Evolutionary conservation across 495 filamentous ascomycete species (phyloP), one percentile per base, ranked within the genome.

Genomic region (Daldinia concentrica): DNA sequence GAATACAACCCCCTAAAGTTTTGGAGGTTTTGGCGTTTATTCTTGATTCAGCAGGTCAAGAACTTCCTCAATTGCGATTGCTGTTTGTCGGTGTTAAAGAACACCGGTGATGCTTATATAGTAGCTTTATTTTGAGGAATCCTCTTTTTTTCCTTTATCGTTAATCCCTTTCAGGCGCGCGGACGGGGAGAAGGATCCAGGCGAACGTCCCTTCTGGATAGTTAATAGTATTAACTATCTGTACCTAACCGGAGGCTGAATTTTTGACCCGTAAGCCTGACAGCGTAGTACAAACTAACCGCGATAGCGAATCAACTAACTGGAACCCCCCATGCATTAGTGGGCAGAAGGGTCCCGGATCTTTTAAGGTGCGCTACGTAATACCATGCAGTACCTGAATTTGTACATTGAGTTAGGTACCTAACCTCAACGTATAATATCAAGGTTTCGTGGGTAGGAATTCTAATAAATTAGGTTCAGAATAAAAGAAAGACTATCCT

Each of bases 181-280:
- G n/a, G 32, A 52, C 50, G 41, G 58, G 54, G 63, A 64, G 59
- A 34, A 64, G 55, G 45, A 60, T 67, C 55, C 45, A 27, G 69
- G 51, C 32, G 39, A 62, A 39, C 24, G 50, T 41, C 30, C 45
- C 64, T 66, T 71, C 52, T 26, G 48, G 45, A 67, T 63, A 45
- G 36, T 59, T 50, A 58, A 39, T 68, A 61, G 22, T 34, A 34
- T 32, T 37, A 11, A 57, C 62, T 52, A 48, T 63, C 52, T 71
- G 69, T 72, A 72, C 64, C 61, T 73, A 68, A 69, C 65, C 66
- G 66, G 71, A 73, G 71, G 71, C 71, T 73, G 66, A 73, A 66
- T 58, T 73, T 73, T 73, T 63, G 71, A 45, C 62, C 61, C 60
- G 62, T 66, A 69, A 63, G 71, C 71, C 71, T 69, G 58, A 66